Evolutionary conservation across 1,139 yeast genomes (phyloP), one percentile per base, ranked within the genome.

Genomic region (Yamadazyma triangularis): DNA sequence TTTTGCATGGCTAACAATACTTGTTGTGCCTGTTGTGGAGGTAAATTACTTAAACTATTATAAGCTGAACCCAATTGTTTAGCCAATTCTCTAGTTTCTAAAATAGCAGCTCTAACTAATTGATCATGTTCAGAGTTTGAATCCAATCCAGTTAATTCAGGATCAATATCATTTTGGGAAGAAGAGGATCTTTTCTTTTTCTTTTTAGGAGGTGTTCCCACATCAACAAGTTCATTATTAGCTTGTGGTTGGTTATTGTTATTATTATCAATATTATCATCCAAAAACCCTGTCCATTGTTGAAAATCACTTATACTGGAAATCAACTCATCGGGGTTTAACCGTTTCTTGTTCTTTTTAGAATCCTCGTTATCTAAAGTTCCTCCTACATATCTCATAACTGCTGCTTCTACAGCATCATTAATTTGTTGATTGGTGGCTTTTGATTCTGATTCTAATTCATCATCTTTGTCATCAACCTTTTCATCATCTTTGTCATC

Each of bases 391-490:
- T 74, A 73, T 35, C 75, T 70, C 76, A 81, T 67, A 22, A 81
- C 86, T 0, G 87, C 89, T n/a, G 83, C 88, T 44, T 76, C 83
- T 5, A 77, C 83, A 4, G 78, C 76, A 42, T 70, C 76, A 34
- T 64, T 66, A 19, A 66, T 51, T 44, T 64, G 71, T 32, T 65
- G 70, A 39, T 60, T 59, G 4, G 58, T 60, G 14, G 51, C 51
- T 33, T 56, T 58, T 21, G 48, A 41, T 13, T 56, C 58, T 13
- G 51, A 53, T 13, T 46, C 53, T 13, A 29, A 44, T 18, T 35
- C 42, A 16, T 29, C 19, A 11, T 34, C 32, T 4, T 29, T 38
- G 9, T 38, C 42, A 6, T 31, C 38, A 3, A 27, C 34, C 12
- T 27, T 42, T 13, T 34, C 37, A 10, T 27, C 41, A 15, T 30